Conservation (phyloP, 441 rosid genomes). For the Populus hybrid region DNA sequence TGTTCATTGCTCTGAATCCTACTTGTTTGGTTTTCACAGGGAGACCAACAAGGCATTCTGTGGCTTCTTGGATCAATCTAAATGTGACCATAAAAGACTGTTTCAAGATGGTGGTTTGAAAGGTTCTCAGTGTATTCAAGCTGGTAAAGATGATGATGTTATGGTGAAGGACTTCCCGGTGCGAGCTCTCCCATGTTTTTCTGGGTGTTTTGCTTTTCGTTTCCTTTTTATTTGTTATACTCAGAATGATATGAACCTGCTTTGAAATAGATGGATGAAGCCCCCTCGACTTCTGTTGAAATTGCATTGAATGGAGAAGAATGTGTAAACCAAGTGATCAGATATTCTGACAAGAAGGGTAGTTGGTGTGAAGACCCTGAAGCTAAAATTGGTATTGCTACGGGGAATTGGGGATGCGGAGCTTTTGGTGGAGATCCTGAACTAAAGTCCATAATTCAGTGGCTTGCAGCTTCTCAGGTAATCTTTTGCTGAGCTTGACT, state of each 20-base stretch:
- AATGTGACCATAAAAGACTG: constrained; percentile 31
- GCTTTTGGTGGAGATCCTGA: constrained; percentile 97
- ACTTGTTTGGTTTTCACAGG: constrained; percentile 47
- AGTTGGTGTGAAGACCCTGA: constrained; percentile 28
- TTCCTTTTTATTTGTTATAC: not conserved
- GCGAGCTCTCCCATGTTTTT: constrained; percentile 15
- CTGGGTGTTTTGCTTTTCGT: not conserved
- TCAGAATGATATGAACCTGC: not conserved
- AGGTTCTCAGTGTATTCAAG: constrained; percentile 30
- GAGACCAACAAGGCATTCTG: constrained; percentile 87
- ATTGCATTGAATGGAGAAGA: constrained; percentile 32
- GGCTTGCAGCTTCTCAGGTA: constrained; percentile 99
- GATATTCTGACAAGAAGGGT: constrained; percentile 28
- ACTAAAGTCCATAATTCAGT: constrained; percentile 76
- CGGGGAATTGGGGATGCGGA: constrained; percentile 99
- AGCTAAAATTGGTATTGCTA: constrained; percentile 62
- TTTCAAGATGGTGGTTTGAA: constrained; percentile 28
- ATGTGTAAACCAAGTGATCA: constrained; percentile 12
- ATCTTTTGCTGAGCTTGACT: not conserved
- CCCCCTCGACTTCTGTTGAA: constrained; percentile 28
- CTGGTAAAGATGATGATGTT: constrained; percentile 20
- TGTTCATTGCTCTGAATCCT: not conserved
- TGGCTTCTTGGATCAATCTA: constrained; percentile 67
- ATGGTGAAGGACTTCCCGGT: constrained; percentile 17
- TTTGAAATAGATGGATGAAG: constrained; percentile 32